Evolutionary conservation across 495 filamentous ascomycete genomes (phyloP).

Genomic region (Sphaerosporella brunnea): DNA sequence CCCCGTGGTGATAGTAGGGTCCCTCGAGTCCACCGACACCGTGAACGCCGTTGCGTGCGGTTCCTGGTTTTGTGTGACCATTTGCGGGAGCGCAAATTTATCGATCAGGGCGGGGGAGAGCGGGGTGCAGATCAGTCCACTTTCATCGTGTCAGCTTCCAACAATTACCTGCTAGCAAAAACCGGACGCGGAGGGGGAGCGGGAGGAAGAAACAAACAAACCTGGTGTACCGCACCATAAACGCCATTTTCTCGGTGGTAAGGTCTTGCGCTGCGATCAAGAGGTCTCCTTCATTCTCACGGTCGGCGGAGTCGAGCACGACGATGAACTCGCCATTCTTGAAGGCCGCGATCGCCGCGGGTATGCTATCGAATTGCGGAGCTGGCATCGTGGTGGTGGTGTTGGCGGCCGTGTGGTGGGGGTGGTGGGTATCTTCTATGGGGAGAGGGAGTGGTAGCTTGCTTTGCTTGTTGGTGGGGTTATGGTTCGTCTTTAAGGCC

Average conservation of each 20-base stretch:
- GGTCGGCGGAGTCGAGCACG: constrained; percentile 71
- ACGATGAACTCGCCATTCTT: constrained; percentile 89
- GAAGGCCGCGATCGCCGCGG: constrained; percentile 68
- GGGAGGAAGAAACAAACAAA: constrained; percentile 12
- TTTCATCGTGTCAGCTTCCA: no score
- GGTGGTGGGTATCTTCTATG: no score
- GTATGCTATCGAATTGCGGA: constrained; percentile 58
- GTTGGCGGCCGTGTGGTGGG: no score
- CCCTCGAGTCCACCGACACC: constrained; percentile 58
- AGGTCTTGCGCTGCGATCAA: constrained; percentile 81
- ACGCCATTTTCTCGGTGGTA: constrained; percentile 81
- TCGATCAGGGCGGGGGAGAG: constrained; percentile 47
- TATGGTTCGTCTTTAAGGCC: no score
- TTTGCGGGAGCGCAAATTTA: constrained; percentile 63
- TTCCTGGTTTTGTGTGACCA: constrained; percentile 71
- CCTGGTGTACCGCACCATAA: constrained; percentile 73
- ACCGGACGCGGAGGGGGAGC: neutral
- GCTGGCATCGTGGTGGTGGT: no score
- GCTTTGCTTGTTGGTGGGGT: no score
- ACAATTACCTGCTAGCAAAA: no score
- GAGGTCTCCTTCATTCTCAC: constrained; percentile 96
- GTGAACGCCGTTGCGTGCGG: constrained; percentile 86
- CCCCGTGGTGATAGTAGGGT: constrained; percentile 62
- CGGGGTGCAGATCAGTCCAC: constrained; percentile 80
- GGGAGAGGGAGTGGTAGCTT: no score